Base-by-base conservation (phyloP, 1,284 basidiomycete genomes). In the Ustilago crameri region DNA sequence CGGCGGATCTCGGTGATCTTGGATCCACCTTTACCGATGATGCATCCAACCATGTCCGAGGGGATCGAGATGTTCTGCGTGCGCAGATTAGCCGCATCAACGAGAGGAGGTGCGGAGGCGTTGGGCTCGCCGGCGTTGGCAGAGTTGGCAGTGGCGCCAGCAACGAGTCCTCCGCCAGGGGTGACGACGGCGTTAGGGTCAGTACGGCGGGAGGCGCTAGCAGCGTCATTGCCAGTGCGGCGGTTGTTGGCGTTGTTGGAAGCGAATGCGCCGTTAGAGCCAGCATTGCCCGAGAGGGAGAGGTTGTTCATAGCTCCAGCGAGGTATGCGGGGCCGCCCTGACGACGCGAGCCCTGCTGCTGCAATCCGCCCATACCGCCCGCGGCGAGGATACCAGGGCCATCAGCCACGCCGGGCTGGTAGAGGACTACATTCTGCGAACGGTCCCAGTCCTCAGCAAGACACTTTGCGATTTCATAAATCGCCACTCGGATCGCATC, bases 31-130 rank as follows among this genome's bases (percentile, higher is more conserved):
- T 94, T 93, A 68, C 95, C 95, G 80, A 87, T 87, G 71, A 79
- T 84, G 75, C 84, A 85, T 83, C 94, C 94, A 74, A 98, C 95
- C 95, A 98, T 98, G 75, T 80, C 78, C 7, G 72, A 73, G 10
- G 95, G 95, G 80, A 98, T 98, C 74, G 95, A 95, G 79, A 98
- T 98, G 86, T 96, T 97, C 86, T 98, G 95, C 14, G 95, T 98
- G 75, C 95, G 92, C 69, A 97, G 87, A 85, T 95, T 95, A 55
- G 86, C 85, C 74, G 86, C 86, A 48, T 82, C 74, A 86, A 66
- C 84, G 81, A 69, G 61, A 18, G 71, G 65, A 15, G 71, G 71
- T 8, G 71, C 71, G 2, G 71, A 62, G 9, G 74, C 67, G 46
- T 60, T 74, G 56, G 66, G 62, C 24, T 67, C 61, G 51, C 64